Evolutionary conservation across 2,329 filamentous ascomycete species (phyloP), one percentile per base, ranked within the genome.

Genomic region (Fusarium setosum): DNA sequence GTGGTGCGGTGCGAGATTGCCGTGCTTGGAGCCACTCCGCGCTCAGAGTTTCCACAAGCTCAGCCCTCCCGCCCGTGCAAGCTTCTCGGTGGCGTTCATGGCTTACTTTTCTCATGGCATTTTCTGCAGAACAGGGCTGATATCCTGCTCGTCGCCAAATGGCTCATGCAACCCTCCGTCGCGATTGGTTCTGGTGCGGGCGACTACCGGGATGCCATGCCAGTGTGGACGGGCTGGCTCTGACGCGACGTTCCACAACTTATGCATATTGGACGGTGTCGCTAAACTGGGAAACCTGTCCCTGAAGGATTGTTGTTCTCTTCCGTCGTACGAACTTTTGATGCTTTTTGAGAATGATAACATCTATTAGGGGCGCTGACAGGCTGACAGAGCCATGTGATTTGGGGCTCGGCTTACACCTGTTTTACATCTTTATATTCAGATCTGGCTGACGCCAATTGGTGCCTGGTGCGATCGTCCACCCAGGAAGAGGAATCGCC

Each of bases 201-300:
- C 32, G 41, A 32, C 47, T 52, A 34, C 45, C 23, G 40, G 53
- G 49, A 38, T 55, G 45, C 20, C 15, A 23, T 42, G 44, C 40
- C 13, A 31, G 23, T 49, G n/a, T 40, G 41, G 32, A 38, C 44
- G 62, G 53, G 60, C 59, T 37, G 68, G 40, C 29, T 11, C 37
- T 23, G 52, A 65, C 44, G 41, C 61, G 11, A 53, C 26, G 56
- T 68, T 50, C 23, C 34, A 53, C 57, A 62, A 37, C 60, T 42
- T 62, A 55, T 65, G 65, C 57, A 62, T 41, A 53, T 55, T 53
- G 49, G 42, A 40, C 48, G 21, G 34, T 38, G 53, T 59, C n/a
- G 35, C 41, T 44, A 20, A 32, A 24, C n/a, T 40, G 50, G 37
- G 29, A 29, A 26, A 49, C 44, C 12, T 38, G 31, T 44, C 26